Conservation (phyloP, 2,329 filamentous ascomycete genomes). For the Fusarium pseudocircinatum region DNA sequence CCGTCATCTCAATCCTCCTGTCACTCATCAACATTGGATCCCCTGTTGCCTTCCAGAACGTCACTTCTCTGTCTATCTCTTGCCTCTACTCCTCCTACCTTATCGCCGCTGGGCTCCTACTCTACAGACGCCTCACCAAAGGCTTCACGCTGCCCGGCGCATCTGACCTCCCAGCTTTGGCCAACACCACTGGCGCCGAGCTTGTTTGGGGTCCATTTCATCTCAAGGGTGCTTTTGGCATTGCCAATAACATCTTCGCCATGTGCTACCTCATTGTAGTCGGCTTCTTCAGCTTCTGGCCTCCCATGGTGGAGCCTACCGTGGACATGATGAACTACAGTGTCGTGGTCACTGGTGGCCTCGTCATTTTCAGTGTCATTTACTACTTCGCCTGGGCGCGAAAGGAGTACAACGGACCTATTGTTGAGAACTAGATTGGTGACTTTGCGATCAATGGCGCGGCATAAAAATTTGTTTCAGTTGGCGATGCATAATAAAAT, state of each 20-base stretch:
- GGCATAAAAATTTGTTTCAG: not conserved
- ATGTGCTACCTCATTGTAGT: conserved; percentile 63
- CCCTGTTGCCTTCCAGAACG: conserved; percentile 43
- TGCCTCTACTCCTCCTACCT: conserved; percentile 47
- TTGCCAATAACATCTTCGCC: conserved; percentile 63
- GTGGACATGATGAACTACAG: conserved; percentile 58
- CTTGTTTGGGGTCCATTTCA: conserved; percentile 65
- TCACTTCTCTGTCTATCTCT: conserved; percentile 46
- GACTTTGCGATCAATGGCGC: accelerated
- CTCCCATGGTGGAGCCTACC: conserved; percentile 43
- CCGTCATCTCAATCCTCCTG: conserved; percentile 43
- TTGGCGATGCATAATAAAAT: not conserved
- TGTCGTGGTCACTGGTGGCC: conserved; percentile 54
- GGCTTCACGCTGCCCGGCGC: conserved; percentile 42
- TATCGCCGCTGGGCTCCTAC: conserved; percentile 40
- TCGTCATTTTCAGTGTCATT: conserved; percentile 55
- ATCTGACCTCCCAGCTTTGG: conserved; percentile 40
- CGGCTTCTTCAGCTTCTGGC: conserved; percentile 67
- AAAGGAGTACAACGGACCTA: conserved; percentile 58
- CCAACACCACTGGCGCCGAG: conserved; percentile 43
- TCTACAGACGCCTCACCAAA: conserved; percentile 44
- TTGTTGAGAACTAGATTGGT: conserved; percentile 40
- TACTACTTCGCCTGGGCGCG: conserved; percentile 57
- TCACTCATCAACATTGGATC: conserved; percentile 49
- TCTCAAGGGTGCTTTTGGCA: conserved; percentile 60